Conservation (phyloP, 2,329 filamentous ascomycete species). For the Fusarium nurragi region DNA sequence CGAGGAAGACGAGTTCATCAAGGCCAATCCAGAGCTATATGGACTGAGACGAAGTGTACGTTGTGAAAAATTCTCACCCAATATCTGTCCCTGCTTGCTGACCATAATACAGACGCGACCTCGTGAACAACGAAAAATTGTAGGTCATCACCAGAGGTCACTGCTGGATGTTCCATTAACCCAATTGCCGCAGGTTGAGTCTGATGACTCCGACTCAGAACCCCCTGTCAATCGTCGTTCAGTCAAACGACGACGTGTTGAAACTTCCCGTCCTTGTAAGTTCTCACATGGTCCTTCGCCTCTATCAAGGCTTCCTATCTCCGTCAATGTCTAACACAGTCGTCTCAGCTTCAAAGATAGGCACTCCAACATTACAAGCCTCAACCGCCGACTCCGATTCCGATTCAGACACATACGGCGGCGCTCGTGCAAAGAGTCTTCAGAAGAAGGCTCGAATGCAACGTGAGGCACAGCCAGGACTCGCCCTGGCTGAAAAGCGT, state of each 20-base stretch:
- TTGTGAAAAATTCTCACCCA: slow-evolving; percentile 41
- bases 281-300: slow-evolving; percentile 18
- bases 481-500: slow-evolving; percentile 80
- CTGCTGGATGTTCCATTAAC: slow-evolving; percentile 17
- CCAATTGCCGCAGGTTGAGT: slow-evolving; percentile 55
- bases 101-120: slow-evolving; percentile 60
- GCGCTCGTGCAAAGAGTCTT: slow-evolving; percentile 72
- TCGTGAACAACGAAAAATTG: slow-evolving; percentile 66
- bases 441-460: slow-evolving; percentile 83
- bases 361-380: slow-evolving; percentile 64
- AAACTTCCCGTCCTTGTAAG: slow-evolving; percentile 71
- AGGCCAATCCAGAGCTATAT: slow-evolving; percentile 93
- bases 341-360: slow-evolving; percentile 66
- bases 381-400: slow-evolving; percentile 71
- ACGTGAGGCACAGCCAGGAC: slow-evolving; percentile 71
- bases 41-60: slow-evolving; percentile 91
- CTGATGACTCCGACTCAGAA: slow-evolving; percentile 77
- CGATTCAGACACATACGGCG: slow-evolving; percentile 82
- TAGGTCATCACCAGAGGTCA: slow-evolving; percentile 50
- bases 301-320: neutral
- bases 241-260: slow-evolving; percentile 74
- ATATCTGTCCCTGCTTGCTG: slow-evolving; percentile 46
- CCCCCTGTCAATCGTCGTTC: slow-evolving; percentile 65
- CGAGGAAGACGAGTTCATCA: slow-evolving; percentile 84
- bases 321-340: slow-evolving; percentile 27